phyloP scores from a whole-genome alignment of 2,329 filamentous ascomycete species.

The Phialophora expanda region DNA sequence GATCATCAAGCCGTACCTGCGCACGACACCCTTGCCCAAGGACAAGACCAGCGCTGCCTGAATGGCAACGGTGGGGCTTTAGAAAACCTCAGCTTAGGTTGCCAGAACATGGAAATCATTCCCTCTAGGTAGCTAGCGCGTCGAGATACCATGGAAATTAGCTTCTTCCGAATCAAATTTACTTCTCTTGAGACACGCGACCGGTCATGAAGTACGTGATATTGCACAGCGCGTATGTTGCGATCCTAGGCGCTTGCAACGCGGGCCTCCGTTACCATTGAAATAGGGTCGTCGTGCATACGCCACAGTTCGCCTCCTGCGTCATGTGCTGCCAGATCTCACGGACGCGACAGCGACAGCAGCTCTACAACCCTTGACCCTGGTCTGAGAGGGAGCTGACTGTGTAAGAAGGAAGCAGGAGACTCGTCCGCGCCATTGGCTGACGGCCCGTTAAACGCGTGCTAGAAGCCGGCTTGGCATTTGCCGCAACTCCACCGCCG shows the following conservation, averaged over 20 bases:
- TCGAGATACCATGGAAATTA: constrained; percentile 5
- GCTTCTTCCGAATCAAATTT: background rate
- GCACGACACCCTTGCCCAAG: constrained; percentile 64
- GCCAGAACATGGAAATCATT: background rate
- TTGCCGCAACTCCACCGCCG: background rate
- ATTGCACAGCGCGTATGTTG: constrained; percentile 9
- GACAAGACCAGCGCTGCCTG: constrained; percentile 58
- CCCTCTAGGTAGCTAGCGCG: background rate
- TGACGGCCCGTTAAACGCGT: background rate
- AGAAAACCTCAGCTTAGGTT: background rate
- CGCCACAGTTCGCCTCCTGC: background rate
- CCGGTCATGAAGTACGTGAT: constrained; percentile 3
- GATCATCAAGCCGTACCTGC: constrained; percentile 67
- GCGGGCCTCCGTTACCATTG: background rate
- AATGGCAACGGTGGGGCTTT: constrained; percentile 1
- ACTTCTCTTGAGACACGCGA: background rate
- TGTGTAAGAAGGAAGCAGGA: background rate
- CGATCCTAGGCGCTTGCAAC: constrained; percentile 2
- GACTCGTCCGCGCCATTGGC: background rate
- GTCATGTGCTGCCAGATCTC: constrained; percentile 9
- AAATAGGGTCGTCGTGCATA: background rate
- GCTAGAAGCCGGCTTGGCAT: constrained; percentile 7
- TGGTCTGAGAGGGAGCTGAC: background rate
- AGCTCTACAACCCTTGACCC: background rate
- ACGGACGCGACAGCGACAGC: constrained; percentile 1